Evolutionary conservation across 2,329 filamentous ascomycete genomes (phyloP).

Genomic region (Podosphaera fusca): DNA sequence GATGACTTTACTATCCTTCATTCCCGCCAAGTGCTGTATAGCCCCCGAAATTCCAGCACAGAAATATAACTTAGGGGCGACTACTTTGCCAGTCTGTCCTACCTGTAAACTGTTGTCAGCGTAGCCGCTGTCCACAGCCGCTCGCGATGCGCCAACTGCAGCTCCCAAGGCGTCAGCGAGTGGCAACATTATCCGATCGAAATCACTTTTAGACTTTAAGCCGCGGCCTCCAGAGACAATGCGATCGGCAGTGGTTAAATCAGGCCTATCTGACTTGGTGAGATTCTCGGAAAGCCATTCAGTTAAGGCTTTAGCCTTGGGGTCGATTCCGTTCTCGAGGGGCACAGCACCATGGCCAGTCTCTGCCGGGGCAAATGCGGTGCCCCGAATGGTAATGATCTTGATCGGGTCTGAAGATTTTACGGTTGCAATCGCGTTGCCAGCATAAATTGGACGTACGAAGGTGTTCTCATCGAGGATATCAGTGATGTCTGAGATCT

Average conservation of each 20-base stretch:
- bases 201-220: constrained; percentile 94
- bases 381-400: constrained; percentile 78
- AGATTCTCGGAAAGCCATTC: constrained; percentile 93
- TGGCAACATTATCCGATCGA: constrained; percentile 77
- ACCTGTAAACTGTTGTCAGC: constrained; percentile 97
- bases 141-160: constrained; percentile 85
- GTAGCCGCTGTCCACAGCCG: constrained; percentile 90
- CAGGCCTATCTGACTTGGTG: constrained; percentile 78
- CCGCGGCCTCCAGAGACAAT: constrained; percentile 89
- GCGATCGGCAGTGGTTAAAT: constrained; percentile 67
- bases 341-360: constrained; percentile 44
- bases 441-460: constrained; percentile 88
- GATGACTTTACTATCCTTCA: constrained; percentile 99
- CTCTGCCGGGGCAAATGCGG: constrained; percentile 61
- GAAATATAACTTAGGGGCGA: constrained; percentile 85
- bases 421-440: constrained; percentile 90
- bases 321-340: constrained; percentile 63
- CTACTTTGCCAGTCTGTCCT: constrained; percentile 95
- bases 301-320: constrained; percentile 46
- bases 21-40: constrained; percentile 93
- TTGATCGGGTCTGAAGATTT: constrained; percentile 73
- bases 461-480: constrained; percentile 87
- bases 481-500: constrained; percentile 73
- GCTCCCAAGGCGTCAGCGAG: constrained; percentile 81
- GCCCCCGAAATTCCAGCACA: constrained; percentile 91